Conservation (phyloP, 176 grass and related monocot species). For the Eragrostis nindensis region DNA sequence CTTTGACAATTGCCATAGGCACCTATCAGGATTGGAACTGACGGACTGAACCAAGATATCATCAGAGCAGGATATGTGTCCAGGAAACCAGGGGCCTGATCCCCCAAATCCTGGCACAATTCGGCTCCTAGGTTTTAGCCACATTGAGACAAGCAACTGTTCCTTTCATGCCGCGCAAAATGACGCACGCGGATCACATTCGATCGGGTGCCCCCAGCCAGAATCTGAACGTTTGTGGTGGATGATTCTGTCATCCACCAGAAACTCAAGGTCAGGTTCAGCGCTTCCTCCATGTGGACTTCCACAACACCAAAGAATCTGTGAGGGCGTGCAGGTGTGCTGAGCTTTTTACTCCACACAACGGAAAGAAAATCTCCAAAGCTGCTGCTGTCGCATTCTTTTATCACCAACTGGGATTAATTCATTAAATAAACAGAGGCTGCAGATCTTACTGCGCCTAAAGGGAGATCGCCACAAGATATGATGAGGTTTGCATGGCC, state of each 20-base stretch:
- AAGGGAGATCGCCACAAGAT: conserved; percentile 32
- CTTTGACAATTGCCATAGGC: background rate
- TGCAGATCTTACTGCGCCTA: conserved; percentile 20
- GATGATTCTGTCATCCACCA: conserved; percentile 34
- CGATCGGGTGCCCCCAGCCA: background rate
- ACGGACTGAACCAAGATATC: no score
- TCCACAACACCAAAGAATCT: conserved; percentile 44
- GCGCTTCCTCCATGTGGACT: conserved; percentile 34
- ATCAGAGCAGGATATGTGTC: no score
- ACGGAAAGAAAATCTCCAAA: conserved; percentile 14
- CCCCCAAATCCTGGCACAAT: conserved; percentile 13
- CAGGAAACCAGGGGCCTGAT: background rate
- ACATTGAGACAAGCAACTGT: background rate
- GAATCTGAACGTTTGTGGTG: background rate
- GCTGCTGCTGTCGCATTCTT: conserved; percentile 23
- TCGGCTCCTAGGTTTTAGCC: background rate
- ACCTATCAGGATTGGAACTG: no score
- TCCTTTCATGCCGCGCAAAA: background rate
- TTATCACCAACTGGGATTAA: background rate
- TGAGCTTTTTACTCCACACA: conserved; percentile 28
- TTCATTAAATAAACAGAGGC: background rate
- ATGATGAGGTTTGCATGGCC: conserved; percentile 13
- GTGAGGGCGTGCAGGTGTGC: background rate
- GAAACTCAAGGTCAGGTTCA: background rate
- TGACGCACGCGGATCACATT: background rate